Evolutionary conservation across 495 filamentous ascomycete genomes (phyloP), one percentile per base, ranked within the genome.

Genomic region (Penicillium coffeae): DNA sequence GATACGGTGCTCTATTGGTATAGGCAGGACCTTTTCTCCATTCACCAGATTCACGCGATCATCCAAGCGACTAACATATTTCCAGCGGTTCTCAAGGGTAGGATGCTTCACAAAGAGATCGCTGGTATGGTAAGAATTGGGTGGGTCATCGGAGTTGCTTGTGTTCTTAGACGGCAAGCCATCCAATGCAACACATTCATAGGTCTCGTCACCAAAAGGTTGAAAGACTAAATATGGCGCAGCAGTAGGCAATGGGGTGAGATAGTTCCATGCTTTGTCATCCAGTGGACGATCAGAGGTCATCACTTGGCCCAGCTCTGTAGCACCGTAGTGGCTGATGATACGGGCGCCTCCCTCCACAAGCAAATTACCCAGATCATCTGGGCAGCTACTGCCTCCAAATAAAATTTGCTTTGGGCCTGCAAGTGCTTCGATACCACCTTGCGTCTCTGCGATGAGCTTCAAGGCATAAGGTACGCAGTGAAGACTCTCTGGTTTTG

Each of bases 1-100:
- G 3, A 54, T 59, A 3, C 55, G 54, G 3, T 62, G 71, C 58
- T 86, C 82, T 16, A 85, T 59, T 0, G 73, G 71, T 12, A 77
- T 69, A 3, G 82, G 82, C 50, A 82, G 81, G 42, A 82, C 82
- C 54, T 86, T 85, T 64, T 83, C 81, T 3, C 82, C 81, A 10
- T 81, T 85, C 16, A 75, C 60, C 15, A 86, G 59, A 12, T 75
- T 80, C n/a, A 84, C 54, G 13, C 80, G 77, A 18, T 78, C 72
- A 49, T 85, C 82, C 1, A 74, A 65, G 36, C 81, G 68, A 5
- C 70, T 74, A 47, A 80, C 74, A 54, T 84, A 83, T 38, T 63
- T 64, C 77, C 78, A 85, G 4, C 76, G 75, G 38, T 75, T 66
- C 3, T 51, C 46, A 4, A 69, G 76, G 0, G 48, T 69, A 9